Percentiles rank a stretch among this genome's conserved stretches.
These are phyloP conservation scores for Fusarium chaquense DNA, from an alignment of 2,329 filamentous ascomycete species.

Conservation along the genomic window DNA sequence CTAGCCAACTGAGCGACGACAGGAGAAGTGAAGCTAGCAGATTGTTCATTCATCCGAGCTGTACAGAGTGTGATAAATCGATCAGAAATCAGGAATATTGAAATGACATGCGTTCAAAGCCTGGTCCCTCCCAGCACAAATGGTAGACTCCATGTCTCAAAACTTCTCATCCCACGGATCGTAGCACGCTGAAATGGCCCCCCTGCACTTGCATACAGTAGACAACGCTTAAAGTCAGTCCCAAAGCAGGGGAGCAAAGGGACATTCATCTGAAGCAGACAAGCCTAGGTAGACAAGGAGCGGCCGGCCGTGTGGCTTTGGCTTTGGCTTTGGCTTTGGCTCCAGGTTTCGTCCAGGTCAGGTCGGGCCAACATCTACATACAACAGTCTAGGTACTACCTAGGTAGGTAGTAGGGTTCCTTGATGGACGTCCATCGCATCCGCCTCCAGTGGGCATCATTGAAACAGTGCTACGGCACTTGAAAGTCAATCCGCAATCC, in stretches of 20 bases:
- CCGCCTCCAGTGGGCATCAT: slow-evolving; percentile 2
- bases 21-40: not conserved
- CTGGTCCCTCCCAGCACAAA: slow-evolving; percentile 1
- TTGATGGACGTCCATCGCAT: not conserved
- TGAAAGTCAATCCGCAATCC: not conserved
- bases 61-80: not conserved
- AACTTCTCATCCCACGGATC: slow-evolving; percentile 14
- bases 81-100: slow-evolving; percentile 20
- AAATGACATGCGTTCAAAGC: slow-evolving; percentile 25
- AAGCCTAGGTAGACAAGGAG: slow-evolving; percentile 17
- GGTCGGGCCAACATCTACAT: slow-evolving; percentile 10
- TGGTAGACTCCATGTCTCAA: slow-evolving; percentile 27
- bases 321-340: not conserved
- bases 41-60: slow-evolving; percentile 3
- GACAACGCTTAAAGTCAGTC: slow-evolving; percentile 2
- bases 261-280: not conserved
- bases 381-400: not conserved
- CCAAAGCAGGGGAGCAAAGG: slow-evolving; percentile 16
- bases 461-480: slow-evolving; percentile 8
- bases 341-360: not conserved
- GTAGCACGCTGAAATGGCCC: slow-evolving; percentile 19
- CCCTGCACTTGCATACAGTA: slow-evolving; percentile 26
- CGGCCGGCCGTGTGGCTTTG: slow-evolving; percentile 3
- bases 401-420: not conserved
- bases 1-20: not conserved